phyloP scores from a whole-genome alignment of 2,329 filamentous ascomycete species.

The Moelleriella libera region DNA sequence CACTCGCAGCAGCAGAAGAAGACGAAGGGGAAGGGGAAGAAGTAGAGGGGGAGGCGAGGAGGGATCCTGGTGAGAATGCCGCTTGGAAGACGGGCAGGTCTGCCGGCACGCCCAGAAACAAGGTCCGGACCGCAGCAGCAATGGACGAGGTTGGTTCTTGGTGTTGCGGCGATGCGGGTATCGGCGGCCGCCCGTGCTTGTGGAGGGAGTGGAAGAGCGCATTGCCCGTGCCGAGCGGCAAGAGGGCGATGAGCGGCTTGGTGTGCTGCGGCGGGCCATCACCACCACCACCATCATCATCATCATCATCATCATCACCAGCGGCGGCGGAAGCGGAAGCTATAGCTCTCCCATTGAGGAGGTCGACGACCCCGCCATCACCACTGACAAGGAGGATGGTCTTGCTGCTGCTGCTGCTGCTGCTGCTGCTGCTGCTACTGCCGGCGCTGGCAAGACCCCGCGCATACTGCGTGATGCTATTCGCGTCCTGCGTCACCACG shows the following conservation, averaged over 20 bases:
- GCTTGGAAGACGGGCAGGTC: constrained; percentile 50
- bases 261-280: background rate
- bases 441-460: constrained; percentile 12
- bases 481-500: constrained; percentile 47
- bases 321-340: too few relatives aligned
- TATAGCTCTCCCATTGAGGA: constrained; percentile 45
- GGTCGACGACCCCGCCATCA: constrained; percentile 74
- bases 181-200: constrained; percentile 29
- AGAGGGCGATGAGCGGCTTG: constrained; percentile 32
- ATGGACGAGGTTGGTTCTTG: constrained; percentile 7
- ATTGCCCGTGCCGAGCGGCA: constrained; percentile 53
- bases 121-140: constrained; percentile 37
- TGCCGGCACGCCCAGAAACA: constrained; percentile 41
- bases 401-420: background rate
- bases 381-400: constrained; percentile 71
- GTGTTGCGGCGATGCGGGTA: constrained; percentile 6
- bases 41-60: background rate
- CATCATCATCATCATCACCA: too few relatives aligned
- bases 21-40: too few relatives aligned
- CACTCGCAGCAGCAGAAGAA: too few relatives aligned
- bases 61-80: constrained; percentile 44
- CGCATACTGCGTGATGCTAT: constrained; percentile 53
- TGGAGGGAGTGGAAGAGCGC: constrained; percentile 50
- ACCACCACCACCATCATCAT: too few relatives aligned
- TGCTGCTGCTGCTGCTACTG: constrained; percentile 1